Evolutionary conservation across 352 stramenopile genomes (phyloP).

Genomic region (Globisporangium alternatum): DNA sequence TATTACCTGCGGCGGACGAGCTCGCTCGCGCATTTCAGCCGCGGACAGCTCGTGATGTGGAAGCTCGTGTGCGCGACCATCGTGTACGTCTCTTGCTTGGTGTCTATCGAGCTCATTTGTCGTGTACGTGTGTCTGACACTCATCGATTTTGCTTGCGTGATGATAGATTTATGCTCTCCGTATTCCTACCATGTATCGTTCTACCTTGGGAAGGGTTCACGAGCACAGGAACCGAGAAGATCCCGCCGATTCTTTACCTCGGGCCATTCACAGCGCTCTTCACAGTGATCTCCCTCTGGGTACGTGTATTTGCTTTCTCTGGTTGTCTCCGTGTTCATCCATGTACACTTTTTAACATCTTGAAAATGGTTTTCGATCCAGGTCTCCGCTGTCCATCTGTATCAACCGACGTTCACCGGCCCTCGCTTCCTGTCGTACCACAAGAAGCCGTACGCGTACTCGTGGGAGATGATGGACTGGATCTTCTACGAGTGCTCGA

Average conservation of each 20-base stretch:
- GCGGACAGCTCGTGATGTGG: constrained; percentile 55
- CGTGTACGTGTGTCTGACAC: not conserved
- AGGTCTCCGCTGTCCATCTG: constrained; percentile 51
- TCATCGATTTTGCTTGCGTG: not conserved
- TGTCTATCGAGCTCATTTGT: not conserved
- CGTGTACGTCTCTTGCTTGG: constrained; percentile 33
- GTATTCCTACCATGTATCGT: constrained; percentile 50
- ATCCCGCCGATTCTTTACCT: constrained; percentile 50
- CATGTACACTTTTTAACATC: not conserved
- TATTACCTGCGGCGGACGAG: constrained; percentile 50
- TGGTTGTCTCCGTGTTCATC: not conserved
- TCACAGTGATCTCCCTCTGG: constrained; percentile 53
- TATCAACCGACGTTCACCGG: constrained; percentile 57
- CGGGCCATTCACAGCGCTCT: constrained; percentile 36
- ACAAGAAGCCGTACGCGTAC: constrained; percentile 40
- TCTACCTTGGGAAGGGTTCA: constrained; percentile 46
- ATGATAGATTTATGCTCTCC: constrained; percentile 42
- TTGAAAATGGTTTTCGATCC: not conserved
- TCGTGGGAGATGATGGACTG: constrained; percentile 70
- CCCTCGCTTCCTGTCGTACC: constrained; percentile 53
- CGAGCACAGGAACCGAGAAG: constrained; percentile 43
- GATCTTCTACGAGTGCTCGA: constrained; percentile 62
- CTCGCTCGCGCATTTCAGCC: constrained; percentile 39
- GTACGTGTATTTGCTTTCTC: constrained; percentile 20
- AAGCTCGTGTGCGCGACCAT: constrained; percentile 51